Evolutionary conservation across 2,329 filamentous ascomycete genomes (phyloP).

Genomic region (Aspergillus alliaceus): DNA sequence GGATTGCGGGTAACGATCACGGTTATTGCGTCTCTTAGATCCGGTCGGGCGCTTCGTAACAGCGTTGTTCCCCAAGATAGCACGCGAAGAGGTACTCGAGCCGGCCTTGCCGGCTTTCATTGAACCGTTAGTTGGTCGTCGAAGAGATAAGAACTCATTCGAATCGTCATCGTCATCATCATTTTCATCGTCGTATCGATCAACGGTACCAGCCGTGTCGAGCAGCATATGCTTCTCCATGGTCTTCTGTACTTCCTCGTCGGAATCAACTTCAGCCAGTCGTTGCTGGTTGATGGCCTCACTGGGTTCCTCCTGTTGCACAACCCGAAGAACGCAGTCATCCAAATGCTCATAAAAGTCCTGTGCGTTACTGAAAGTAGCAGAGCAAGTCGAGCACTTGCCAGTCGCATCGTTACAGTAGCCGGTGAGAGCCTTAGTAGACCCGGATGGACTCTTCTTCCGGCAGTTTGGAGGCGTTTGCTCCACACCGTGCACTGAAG

Average conservation of each 20-base stretch:
- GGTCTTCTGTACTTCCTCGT: conserved; percentile 57
- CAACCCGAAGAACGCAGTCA: conserved; percentile 65
- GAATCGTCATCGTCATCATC: conserved; percentile 59
- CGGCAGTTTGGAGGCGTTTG: conserved; percentile 90
- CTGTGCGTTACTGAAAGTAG: conserved; percentile 80
- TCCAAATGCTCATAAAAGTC: conserved; percentile 97
- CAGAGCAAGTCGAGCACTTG: conserved; percentile 88
- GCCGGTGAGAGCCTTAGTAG: conserved; percentile 65
- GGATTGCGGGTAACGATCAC: conserved; percentile 87
- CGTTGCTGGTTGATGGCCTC: conserved; percentile 59
- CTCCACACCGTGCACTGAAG: conserved; percentile 86
- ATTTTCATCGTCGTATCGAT: conserved; percentile 51
- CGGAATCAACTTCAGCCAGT: conserved; percentile 59
- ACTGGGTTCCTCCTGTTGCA: conserved; percentile 58
- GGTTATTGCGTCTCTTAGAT: conserved; percentile 76
- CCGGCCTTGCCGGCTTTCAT: conserved; percentile 54
- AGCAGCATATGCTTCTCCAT: conserved; percentile 59
- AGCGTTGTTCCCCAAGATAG: conserved; percentile 50
- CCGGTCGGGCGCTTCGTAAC: conserved; percentile 54
- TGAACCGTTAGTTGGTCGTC: conserved; percentile 49
- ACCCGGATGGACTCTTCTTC: conserved; percentile 61
- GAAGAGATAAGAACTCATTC: conserved; percentile 48
- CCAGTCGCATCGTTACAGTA: conserved; percentile 77
- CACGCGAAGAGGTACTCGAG: conserved; percentile 49
- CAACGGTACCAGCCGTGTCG: conserved; percentile 49